Evolutionary conservation across 352 stramenopile genomes (phyloP), one percentile per base, ranked within the genome.

Genomic region (Globisporangium perplexum): DNA sequence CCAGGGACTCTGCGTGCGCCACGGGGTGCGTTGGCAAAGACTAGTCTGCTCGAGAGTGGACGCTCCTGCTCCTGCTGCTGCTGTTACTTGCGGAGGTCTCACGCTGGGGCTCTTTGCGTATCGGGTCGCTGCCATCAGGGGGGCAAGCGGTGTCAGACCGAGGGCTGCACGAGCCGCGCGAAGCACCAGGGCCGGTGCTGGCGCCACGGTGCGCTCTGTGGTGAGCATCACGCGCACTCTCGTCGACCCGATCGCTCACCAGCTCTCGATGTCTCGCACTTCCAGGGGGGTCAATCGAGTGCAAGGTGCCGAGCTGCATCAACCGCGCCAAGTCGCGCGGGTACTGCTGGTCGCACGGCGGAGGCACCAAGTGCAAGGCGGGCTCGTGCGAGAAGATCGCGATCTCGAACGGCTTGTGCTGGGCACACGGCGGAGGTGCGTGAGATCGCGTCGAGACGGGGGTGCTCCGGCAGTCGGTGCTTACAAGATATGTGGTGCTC

Each of bases 261-360:
- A 23, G n/a, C 24, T 28, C 20, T n/a, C n/a, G 33, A 1, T 39
- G 14, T 35, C 36, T 18, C 20, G 20, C 39, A 14, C n/a, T 4
- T 26, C n/a, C 39, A 45, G 39, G 39, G n/a, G 80, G 80, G n/a
- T 91, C 80, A 10, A 87, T 65, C 1, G 70, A 79, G 49, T 93
- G 83, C 66, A 92, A 86, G 54, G 62, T 88, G 31, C 57, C 63
- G 5, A 70, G 65, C 22, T 95, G 84, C 54, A 69, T 77, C 35
- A 93, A 93, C 49, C 81, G 83, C n/a, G 83, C 82, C 62, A 92
- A 93, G 62, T 90, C 82, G 30, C 67, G 79, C n/a, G 84, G 84
- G 17, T 86, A 87, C 45, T 95, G 84, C 60, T 93, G 83, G 84
- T 90, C 78, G 0, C 84, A 95, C 58, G 84, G 84, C 41, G 84